Evolutionary conservation across 2,329 filamentous ascomycete genomes (phyloP).

Genomic region (Grosmannia serpens): DNA sequence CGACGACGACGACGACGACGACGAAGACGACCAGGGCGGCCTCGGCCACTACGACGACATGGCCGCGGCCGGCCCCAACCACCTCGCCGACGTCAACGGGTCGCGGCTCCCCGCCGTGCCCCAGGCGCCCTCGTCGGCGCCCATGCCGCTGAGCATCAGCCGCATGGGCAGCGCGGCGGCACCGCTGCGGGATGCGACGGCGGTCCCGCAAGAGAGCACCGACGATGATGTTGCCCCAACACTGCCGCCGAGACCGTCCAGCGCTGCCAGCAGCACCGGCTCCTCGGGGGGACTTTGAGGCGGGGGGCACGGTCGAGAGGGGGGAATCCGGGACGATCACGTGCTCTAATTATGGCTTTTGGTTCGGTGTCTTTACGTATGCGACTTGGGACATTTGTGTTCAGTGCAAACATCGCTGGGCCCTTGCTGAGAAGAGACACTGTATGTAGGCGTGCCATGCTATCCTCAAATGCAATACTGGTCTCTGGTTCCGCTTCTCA

Average conservation of each 20-base stretch:
- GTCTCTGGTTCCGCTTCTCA: no score
- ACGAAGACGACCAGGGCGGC: not conserved
- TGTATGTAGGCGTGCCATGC: no score
- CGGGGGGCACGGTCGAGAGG: not conserved
- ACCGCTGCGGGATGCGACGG: not conserved
- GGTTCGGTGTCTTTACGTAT: no score
- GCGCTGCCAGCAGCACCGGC: constrained; percentile 26
- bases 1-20: not conserved
- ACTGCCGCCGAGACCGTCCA: constrained; percentile 28
- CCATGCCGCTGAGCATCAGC: constrained; percentile 11
- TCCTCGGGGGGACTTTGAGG: constrained; percentile 14
- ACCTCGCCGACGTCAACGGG: not conserved
- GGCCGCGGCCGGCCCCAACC: not conserved
- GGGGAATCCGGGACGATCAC: not conserved
- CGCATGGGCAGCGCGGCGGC: constrained; percentile 26
- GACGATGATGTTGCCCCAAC: not conserved
- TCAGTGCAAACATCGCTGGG: no score
- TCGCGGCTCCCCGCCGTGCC: constrained; percentile 6
- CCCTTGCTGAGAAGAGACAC: no score
- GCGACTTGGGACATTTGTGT: no score
- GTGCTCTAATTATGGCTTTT: not conserved
- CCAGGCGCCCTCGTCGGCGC: constrained; percentile 12
- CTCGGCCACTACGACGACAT: not conserved
- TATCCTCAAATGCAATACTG: no score
- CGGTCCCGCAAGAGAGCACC: not conserved